phyloP scores from a whole-genome alignment of 2,329 filamentous ascomycete genomes.

The Colletotrichum echinochloae region DNA sequence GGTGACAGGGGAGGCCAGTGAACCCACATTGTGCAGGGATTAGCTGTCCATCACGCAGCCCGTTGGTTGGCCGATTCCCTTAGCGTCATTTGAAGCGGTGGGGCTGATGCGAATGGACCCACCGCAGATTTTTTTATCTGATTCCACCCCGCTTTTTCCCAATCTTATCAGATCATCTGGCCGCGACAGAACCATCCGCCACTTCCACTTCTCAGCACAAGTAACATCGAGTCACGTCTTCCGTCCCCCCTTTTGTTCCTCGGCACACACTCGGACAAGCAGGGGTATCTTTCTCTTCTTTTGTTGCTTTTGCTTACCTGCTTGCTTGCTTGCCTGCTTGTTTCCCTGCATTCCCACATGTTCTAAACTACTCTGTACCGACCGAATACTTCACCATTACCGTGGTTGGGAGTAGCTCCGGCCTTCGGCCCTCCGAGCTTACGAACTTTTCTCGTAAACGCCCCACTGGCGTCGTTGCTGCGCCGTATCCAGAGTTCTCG shows the following conservation, averaged over 20 bases:
- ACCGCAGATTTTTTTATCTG: constrained; percentile 37
- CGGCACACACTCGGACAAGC: background rate
- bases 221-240: background rate
- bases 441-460: background rate
- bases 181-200: background rate
- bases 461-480: background rate
- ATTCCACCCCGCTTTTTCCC: constrained; percentile 27
- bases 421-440: background rate
- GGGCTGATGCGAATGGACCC: constrained; percentile 14
- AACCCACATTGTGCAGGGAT: constrained; percentile 14
- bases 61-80: constrained; percentile 15
- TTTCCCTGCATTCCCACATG: background rate
- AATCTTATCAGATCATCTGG: constrained; percentile 42
- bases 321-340: too few relatives aligned
- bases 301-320: too few relatives aligned
- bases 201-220: background rate
- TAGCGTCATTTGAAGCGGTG: constrained; percentile 21
- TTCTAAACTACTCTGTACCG: background rate
- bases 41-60: background rate
- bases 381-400: background rate
- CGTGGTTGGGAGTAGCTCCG: background rate
- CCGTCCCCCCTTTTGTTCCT: too few relatives aligned
- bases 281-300: background rate
- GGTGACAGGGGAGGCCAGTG: constrained; percentile 8
- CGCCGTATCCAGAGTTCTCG: background rate